A percentile compares a stretch with the other conserved stretches of the same genome.
Conservation (phyloP, 2,329 filamentous ascomycete genomes). For the Aspergillus tamarii region DNA sequence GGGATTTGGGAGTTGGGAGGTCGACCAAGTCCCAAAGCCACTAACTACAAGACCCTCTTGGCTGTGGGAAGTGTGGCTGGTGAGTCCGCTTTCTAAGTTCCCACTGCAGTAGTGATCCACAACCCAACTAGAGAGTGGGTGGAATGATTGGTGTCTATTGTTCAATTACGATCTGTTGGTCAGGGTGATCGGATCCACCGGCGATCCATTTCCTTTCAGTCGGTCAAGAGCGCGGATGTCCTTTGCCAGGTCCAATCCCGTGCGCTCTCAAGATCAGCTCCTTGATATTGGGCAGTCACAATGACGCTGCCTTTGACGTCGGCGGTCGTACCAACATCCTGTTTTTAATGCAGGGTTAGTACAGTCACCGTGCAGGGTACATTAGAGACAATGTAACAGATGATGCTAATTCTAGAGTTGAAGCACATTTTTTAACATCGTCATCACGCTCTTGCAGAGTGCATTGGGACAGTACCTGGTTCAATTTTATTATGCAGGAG, state of each 20-base stretch:
- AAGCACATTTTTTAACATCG: neutral
- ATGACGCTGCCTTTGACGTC: conserved; percentile 11
- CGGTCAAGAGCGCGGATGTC: neutral
- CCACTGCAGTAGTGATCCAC: neutral
- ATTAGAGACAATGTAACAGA: neutral
- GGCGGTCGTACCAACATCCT: neutral
- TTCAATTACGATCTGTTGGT: conserved; percentile 1
- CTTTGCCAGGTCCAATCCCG: neutral
- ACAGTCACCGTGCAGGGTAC: neutral
- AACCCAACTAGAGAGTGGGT: neutral
- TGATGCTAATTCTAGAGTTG: neutral
- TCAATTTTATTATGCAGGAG: neutral
- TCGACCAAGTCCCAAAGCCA: neutral
- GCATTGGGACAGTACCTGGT: neutral
- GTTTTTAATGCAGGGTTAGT: neutral
- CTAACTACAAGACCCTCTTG: neutral
- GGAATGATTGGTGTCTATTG: neutral
- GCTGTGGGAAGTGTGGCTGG: neutral
- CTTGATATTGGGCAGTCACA: conserved; percentile 1
- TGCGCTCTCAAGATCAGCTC: neutral
- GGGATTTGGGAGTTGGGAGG: neutral
- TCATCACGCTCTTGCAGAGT: neutral
- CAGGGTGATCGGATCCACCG: neutral
- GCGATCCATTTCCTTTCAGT: neutral
- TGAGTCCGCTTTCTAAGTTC: neutral